Evolutionary conservation across 1,284 basidiomycete genomes (phyloP).

Genomic region (Cerioporus squamosus): DNA sequence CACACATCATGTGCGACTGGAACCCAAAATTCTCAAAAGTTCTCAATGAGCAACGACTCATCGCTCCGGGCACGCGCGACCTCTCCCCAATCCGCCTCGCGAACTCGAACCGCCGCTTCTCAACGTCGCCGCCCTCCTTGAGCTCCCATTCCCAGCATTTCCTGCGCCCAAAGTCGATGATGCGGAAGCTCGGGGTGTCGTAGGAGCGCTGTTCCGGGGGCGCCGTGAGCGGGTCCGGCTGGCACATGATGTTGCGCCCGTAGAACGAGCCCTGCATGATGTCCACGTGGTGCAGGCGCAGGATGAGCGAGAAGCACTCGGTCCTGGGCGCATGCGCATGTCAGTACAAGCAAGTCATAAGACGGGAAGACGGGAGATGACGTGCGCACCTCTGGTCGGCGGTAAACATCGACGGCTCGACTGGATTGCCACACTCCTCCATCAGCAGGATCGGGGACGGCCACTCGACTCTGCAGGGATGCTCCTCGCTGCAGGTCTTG

Average conservation of each 20-base stretch:
- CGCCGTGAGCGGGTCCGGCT: conserved; percentile 46
- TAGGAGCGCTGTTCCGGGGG: conserved; percentile 33
- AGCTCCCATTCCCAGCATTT: conserved; percentile 6
- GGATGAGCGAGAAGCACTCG: conserved; percentile 47
- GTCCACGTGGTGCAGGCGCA: conserved; percentile 44
- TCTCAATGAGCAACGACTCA: conserved; percentile 14
- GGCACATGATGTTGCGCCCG: conserved; percentile 50
- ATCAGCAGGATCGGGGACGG: conserved; percentile 51
- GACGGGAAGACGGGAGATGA: background rate
- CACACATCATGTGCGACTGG: too few species aligned
- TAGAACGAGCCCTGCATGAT: conserved; percentile 48
- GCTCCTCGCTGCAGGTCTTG: background rate
- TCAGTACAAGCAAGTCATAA: background rate
- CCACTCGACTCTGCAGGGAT: conserved; percentile 25
- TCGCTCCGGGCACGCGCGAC: conserved; percentile 17
- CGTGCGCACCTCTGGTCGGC: conserved; percentile 39
- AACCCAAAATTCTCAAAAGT: conserved; percentile 11
- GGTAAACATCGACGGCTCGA: conserved; percentile 35
- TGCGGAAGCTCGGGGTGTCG: conserved; percentile 44
- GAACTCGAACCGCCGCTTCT: conserved; percentile 12
- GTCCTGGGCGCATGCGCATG: conserved; percentile 37
- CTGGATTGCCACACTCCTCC: conserved; percentile 50
- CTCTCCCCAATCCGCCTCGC: conserved; percentile 6
- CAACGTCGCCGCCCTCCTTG: background rate
- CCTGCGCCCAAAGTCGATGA: conserved; percentile 56